A percentile compares a stretch with the other conserved stretches of the same genome.
phyloP scores from a whole-genome alignment of 2,329 filamentous ascomycete genomes.

The Annulohypoxylon truncatum region DNA sequence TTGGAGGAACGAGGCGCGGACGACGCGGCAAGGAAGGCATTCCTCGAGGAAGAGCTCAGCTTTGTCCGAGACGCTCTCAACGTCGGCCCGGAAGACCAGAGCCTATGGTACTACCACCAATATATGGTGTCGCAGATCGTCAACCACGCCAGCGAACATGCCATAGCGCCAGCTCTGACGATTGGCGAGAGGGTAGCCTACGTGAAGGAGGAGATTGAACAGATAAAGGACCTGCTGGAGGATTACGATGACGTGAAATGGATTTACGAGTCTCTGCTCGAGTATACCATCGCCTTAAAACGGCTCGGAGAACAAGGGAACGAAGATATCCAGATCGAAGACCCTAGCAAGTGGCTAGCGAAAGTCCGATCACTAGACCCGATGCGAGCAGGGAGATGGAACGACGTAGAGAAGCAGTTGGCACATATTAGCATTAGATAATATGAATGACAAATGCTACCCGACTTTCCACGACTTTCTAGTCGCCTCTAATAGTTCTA shows the following conservation, averaged over 20 bases:
- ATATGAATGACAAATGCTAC: slow-evolving; percentile 18
- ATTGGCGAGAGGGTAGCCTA: slow-evolving; percentile 72
- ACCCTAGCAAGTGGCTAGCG: slow-evolving; percentile 69
- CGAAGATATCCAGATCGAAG: slow-evolving; percentile 54
- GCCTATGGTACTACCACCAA: slow-evolving; percentile 96
- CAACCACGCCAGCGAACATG: slow-evolving; percentile 59
- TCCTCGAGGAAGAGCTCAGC: slow-evolving; percentile 82
- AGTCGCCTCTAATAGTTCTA: neutral
- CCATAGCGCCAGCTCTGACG: slow-evolving; percentile 74
- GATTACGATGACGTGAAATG: slow-evolving; percentile 73
- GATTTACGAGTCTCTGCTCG: slow-evolving; percentile 87
- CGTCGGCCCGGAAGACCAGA: slow-evolving; percentile 93
- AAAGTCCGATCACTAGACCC: slow-evolving; percentile 78
- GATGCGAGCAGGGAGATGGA: slow-evolving; percentile 79
- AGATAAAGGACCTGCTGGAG: slow-evolving; percentile 73
- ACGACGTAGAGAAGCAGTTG: slow-evolving; percentile 69
- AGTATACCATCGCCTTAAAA: slow-evolving; percentile 73
- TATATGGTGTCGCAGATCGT: slow-evolving; percentile 80
- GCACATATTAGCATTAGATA: slow-evolving; percentile 20
- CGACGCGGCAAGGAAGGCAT: slow-evolving; percentile 69
- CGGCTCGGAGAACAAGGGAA: slow-evolving; percentile 61
- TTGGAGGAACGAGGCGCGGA: slow-evolving; percentile 77
- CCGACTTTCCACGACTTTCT: slow-evolving; percentile 40
- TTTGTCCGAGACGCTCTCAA: slow-evolving; percentile 83
- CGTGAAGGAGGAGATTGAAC: slow-evolving; percentile 76